Conservation (phyloP, 2,329 filamentous ascomycete species). For the Colletotrichum tanaceti region DNA sequence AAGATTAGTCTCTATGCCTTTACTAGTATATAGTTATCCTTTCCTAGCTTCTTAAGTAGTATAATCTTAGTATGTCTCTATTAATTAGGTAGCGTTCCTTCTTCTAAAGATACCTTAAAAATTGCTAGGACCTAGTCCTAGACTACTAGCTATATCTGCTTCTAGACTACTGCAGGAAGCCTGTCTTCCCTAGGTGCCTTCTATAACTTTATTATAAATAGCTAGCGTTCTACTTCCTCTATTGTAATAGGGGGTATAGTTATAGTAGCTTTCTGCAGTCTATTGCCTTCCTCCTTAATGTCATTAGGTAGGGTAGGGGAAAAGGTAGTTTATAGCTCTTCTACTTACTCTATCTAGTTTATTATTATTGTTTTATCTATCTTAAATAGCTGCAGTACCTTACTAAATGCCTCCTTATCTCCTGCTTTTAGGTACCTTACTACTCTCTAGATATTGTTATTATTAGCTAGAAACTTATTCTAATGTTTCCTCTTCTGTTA, state of each 20-base stretch:
- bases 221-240: conserved; percentile 42
- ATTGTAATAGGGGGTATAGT: conserved; percentile 41
- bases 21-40: conserved; percentile 42
- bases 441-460: conserved; percentile 47
- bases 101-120: conserved; percentile 40
- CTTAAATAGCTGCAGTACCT: conserved; percentile 42
- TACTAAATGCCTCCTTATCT: conserved; percentile 43
- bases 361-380: conserved; percentile 39
- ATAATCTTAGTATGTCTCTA: conserved; percentile 45
- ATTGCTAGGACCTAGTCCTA: conserved; percentile 39
- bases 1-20: conserved; percentile 47
- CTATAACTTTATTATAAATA: conserved; percentile 42
- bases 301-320: conserved; percentile 42
- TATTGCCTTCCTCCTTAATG: conserved; percentile 42
- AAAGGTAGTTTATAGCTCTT: conserved; percentile 42
- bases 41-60: conserved; percentile 42
- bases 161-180: conserved; percentile 41
- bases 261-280: conserved; percentile 33
- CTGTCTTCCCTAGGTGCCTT: conserved; percentile 44
- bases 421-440: conserved; percentile 45
- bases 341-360: conserved; percentile 40
- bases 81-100: conserved; percentile 18
- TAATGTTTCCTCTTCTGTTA: conserved; percentile 45
- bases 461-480: conserved; percentile 46
- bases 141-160: conserved; percentile 38